Evolutionary conservation across 768 basidiomycete species (phyloP), one percentile per base, ranked within the genome.

Genomic region (Rhodotorula sphaerocarpa): DNA sequence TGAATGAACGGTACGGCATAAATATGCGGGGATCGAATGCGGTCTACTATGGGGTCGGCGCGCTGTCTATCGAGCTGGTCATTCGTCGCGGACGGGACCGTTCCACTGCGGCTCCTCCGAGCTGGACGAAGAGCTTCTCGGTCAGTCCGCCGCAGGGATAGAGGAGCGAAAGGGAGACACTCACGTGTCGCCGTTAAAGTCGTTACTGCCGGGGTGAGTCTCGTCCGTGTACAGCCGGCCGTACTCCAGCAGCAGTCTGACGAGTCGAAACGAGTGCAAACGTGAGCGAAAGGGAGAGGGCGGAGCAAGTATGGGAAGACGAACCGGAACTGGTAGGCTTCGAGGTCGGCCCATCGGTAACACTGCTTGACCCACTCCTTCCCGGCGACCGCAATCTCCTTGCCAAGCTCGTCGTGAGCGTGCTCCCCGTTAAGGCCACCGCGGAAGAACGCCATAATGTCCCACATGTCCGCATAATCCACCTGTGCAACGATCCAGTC

Each of bases 361-460:
- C 62, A 64, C 21, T 65, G 30, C 27, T 54, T 56, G 30, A 66
- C 71, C 69, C 69, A 72, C 45, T 65, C 58, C 52, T 70, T 70
- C 14, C 71, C 71, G 7, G 62, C 66, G 28, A 39, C 0, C 1
- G 69, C 71, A 23, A 72, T 72, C 53, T 68, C 61, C 55, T 62
- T 62, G 3, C 61, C 71, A 20, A 68, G 69, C 6, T 64, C 66
- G 50, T 72, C 71, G 59, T 72, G 71, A 27, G 69, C 69, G 34
- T 61, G 61, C 28, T 69, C 64, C n/a, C 66, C 66, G 41, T 54
- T 57, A 43, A 61, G 36, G 10, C 64, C 69, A 33, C 71, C 71
- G 3, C 67, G 57, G 66, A 70, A 72, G 66, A 68, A 72, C 2
- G 71, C 66, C 59, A 72, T 57, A 27, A 72, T 59, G 55, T 72